Evolutionary conservation across 345 rosid genomes (phyloP).

Genomic region (Moringa oleifera): DNA sequence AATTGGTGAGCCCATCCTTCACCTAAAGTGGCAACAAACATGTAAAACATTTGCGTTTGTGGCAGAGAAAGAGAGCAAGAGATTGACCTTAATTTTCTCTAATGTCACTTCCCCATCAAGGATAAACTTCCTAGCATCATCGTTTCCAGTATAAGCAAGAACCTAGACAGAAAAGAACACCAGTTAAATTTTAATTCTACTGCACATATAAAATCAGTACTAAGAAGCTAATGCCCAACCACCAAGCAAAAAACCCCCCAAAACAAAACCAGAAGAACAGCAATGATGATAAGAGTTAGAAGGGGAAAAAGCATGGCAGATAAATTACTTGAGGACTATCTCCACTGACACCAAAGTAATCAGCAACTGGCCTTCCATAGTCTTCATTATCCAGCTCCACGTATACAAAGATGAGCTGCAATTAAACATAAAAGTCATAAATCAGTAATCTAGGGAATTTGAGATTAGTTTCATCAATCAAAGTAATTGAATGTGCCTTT

Average conservation of each 20-base stretch:
- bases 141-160: conserved; percentile 84
- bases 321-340: conserved; percentile 52
- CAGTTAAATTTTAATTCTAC: not conserved
- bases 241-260: not conserved
- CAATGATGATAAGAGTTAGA: not conserved
- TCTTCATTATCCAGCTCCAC: conserved; percentile 94
- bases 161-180: conserved; percentile 37
- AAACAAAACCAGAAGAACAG: not conserved
- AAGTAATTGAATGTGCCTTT: no score
- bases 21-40: not conserved
- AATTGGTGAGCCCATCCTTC: not conserved
- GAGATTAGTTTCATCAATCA: not conserved
- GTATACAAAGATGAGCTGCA: conserved; percentile 81
- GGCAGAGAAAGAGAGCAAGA: conserved; percentile 7
- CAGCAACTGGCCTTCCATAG: conserved; percentile 85
- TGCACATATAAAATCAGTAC: no score
- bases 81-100: conserved; percentile 65
- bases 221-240: no score
- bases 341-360: conserved; percentile 79
- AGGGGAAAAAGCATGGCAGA: not conserved
- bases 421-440: conserved; percentile 8
- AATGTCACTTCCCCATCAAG: conserved; percentile 62
- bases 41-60: not conserved
- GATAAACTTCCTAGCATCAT: conserved; percentile 62
- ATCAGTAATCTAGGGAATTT: not conserved